These are phyloP conservation scores for Talaromyces sp. DNA, from an alignment of 2,329 filamentous ascomycete species.

Conservation along the genomic window DNA sequence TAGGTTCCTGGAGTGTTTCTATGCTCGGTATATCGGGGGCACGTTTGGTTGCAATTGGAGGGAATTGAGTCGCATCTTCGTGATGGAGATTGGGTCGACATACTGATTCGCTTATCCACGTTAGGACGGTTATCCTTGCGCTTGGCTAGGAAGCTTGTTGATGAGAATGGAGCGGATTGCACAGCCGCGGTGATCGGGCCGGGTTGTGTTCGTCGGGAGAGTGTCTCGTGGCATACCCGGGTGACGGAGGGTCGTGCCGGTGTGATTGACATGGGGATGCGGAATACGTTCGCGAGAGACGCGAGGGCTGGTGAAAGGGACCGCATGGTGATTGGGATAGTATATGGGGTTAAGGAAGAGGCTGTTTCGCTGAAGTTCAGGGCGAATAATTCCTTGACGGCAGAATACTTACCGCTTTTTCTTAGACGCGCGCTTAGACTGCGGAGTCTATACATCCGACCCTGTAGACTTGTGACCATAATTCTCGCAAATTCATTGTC, in stretches of 20 bases:
- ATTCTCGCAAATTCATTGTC: too few relatives aligned
- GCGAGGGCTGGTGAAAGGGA: conserved; percentile 46
- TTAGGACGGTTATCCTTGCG: conserved; percentile 37
- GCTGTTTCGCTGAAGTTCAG: conserved; percentile 20
- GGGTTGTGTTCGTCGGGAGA: conserved; percentile 20
- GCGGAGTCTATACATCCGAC: not conserved
- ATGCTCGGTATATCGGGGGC: not conserved
- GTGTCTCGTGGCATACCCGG: conserved; percentile 24
- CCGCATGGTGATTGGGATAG: conserved; percentile 30
- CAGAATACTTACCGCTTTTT: conserved; percentile 25
- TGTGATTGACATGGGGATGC: conserved; percentile 42
- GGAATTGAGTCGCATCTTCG: not conserved
- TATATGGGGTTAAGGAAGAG: conserved; percentile 22
- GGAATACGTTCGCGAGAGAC: conserved; percentile 50
- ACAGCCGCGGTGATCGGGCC: conserved; percentile 28
- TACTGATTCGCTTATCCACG: conserved; percentile 50
- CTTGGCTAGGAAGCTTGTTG: conserved; percentile 42
- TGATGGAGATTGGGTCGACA: conserved; percentile 20
- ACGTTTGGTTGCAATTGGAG: not conserved
- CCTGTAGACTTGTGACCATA: too few relatives aligned
- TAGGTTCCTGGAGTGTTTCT: not conserved
- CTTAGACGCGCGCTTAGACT: conserved; percentile 28
- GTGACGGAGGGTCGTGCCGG: conserved; percentile 29
- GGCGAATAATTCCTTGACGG: conserved; percentile 28
- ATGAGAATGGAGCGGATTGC: conserved; percentile 41